A percentile compares a stretch with the other conserved stretches of the same genome.
Conservation (phyloP, 208 protist species). For the Leptomonas seymouri region DNA sequence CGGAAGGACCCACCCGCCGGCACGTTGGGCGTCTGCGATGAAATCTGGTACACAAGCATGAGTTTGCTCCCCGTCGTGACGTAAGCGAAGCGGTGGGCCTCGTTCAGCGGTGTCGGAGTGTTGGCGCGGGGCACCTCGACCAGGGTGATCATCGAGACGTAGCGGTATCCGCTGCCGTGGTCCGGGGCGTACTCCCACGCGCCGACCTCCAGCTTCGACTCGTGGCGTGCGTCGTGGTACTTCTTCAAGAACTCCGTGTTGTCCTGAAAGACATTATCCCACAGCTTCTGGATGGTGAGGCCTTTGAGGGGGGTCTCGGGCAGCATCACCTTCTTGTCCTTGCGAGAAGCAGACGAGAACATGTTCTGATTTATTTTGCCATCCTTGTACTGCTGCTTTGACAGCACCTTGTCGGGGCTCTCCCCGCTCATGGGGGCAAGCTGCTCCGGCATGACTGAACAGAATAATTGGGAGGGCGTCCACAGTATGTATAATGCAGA, state of each 20-base stretch:
- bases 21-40: slow-evolving; percentile 79
- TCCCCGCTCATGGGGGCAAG: slow-evolving; percentile 52
- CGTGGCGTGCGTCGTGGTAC: slow-evolving; percentile 76
- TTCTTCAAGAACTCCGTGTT: slow-evolving; percentile 65
- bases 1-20: slow-evolving; percentile 70
- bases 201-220: slow-evolving; percentile 60
- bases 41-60: slow-evolving; percentile 80
- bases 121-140: slow-evolving; percentile 69
- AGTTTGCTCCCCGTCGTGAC: slow-evolving; percentile 42
- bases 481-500: too few species aligned
- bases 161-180: slow-evolving; percentile 74
- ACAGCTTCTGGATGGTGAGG: slow-evolving; percentile 74
- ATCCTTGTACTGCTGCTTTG: slow-evolving; percentile 62
- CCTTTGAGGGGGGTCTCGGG: slow-evolving; percentile 59
- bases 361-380: slow-evolving; percentile 65
- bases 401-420: slow-evolving; percentile 52
- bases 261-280: slow-evolving; percentile 71
- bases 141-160: slow-evolving; percentile 55
- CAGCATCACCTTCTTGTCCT: slow-evolving; percentile 77
- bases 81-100: slow-evolving; percentile 83
- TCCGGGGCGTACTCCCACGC: slow-evolving; percentile 75
- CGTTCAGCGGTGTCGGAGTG: slow-evolving; percentile 69
- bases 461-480: background rate
- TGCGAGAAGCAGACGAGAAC: slow-evolving; percentile 61
- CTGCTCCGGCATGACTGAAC: slow-evolving; percentile 35